phyloP scores from a whole-genome alignment of 306 rosid genomes.

The Acacia melanoxylon region DNA sequence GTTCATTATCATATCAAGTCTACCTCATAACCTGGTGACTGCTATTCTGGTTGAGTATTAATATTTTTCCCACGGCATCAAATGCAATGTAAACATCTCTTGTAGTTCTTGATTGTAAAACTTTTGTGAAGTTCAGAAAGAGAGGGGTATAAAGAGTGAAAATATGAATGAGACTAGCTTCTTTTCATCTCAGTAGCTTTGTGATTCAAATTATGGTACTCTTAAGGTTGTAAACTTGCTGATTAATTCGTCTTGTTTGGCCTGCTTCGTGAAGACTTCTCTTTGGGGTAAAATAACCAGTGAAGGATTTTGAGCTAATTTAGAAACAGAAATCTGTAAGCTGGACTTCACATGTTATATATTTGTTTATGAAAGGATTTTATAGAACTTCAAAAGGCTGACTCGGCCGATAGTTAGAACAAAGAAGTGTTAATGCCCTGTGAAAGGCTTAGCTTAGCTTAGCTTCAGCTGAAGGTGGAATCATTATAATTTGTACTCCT shows the following conservation, averaged over 20 bases:
- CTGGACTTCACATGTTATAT: not conserved
- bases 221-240: not conserved
- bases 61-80: not conserved
- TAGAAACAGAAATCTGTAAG: not conserved
- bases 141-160: not conserved
- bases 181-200: not conserved
- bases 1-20: not conserved
- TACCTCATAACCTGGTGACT: not conserved
- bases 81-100: not conserved
- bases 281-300: not conserved
- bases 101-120: not conserved
- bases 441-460: not conserved
- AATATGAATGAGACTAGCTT: not conserved
- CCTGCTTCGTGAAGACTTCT: not conserved
- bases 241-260: not conserved
- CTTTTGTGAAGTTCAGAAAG: not conserved
- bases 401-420: not conserved
- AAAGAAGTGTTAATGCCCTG: not conserved
- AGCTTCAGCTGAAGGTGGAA: not conserved
- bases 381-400: not conserved
- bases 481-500: not conserved
- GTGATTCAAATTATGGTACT: too few species aligned
- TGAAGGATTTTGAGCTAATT: not conserved
- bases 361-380: not conserved
- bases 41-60: not conserved